These are phyloP conservation scores for Pichia insulana DNA, from an alignment of 805 yeast species.

Conservation along the genomic window DNA sequence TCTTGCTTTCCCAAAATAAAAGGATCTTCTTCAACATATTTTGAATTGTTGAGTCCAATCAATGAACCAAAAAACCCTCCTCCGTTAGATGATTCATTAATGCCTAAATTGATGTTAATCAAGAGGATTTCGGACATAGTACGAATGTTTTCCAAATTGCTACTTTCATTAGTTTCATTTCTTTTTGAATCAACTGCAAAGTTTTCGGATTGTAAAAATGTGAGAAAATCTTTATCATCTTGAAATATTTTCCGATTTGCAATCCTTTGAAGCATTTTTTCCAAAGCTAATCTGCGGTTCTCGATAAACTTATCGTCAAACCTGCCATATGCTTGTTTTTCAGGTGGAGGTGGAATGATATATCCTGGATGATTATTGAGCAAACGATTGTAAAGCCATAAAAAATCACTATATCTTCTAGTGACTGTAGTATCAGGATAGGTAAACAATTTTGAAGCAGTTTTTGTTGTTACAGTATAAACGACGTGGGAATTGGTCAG, in stretches of 20 bases:
- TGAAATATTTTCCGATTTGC: slow-evolving; percentile 47
- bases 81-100: slow-evolving; percentile 13
- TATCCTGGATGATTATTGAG: slow-evolving; percentile 82
- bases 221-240: slow-evolving; percentile 64
- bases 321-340: slow-evolving; percentile 86
- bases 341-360: slow-evolving; percentile 93
- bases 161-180: slow-evolving; percentile 40
- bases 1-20: slow-evolving; percentile 63
- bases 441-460: slow-evolving; percentile 34
- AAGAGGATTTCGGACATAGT: slow-evolving; percentile 24
- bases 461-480: slow-evolving; percentile 62
- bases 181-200: slow-evolving; percentile 63
- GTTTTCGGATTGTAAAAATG: slow-evolving; percentile 69
- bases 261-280: slow-evolving; percentile 76
- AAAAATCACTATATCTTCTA: slow-evolving; percentile 82
- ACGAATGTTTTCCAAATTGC: slow-evolving; percentile 25
- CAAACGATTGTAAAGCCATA: slow-evolving; percentile 89
- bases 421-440: slow-evolving; percentile 48
- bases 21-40: slow-evolving; percentile 69
- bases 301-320: slow-evolving; percentile 88
- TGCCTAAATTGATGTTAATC: slow-evolving; percentile 14
- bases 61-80: slow-evolving; percentile 64
- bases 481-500: slow-evolving; percentile 82
- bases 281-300: slow-evolving; percentile 73
- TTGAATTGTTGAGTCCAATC: slow-evolving; percentile 52